Conservation (phyloP, 2,329 filamentous ascomycete species). For the Colletotrichum sp. region DNA sequence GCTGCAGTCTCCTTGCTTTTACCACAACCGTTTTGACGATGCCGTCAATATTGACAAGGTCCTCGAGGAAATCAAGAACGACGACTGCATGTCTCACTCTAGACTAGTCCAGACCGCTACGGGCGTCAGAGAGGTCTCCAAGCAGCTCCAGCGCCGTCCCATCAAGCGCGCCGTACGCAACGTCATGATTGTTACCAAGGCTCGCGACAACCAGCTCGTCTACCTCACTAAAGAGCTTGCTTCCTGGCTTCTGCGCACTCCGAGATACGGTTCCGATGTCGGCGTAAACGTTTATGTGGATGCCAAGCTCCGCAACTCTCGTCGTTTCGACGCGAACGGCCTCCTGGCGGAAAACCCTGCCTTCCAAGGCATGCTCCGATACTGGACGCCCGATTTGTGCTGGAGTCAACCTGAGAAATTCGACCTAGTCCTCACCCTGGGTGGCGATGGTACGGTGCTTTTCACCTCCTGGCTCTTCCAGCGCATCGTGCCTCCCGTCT, state of each 20-base stretch:
- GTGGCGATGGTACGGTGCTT: constrained; percentile 85
- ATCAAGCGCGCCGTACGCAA: constrained; percentile 91
- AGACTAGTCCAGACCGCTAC: constrained; percentile 94
- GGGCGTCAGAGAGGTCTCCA: constrained; percentile 92
- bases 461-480: constrained; percentile 95
- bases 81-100: constrained; percentile 92
- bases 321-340: constrained; percentile 80
- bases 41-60: constrained; percentile 95
- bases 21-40: constrained; percentile 96
- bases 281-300: constrained; percentile 99
- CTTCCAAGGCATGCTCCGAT: constrained; percentile 85
- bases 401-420: constrained; percentile 94
- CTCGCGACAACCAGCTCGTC: constrained; percentile 92
- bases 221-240: constrained; percentile 86
- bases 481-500: constrained; percentile 81
- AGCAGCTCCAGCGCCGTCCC: constrained; percentile 89
- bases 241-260: constrained; percentile 86
- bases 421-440: constrained; percentile 88
- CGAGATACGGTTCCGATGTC: constrained; percentile 86
- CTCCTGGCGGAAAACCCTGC: constrained; percentile 77
- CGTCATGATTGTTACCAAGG: constrained; percentile 99
- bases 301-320: constrained; percentile 86
- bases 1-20: constrained; percentile 93
- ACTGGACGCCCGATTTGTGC: constrained; percentile 96
- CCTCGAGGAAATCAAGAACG: constrained; percentile 88